Conservation (phyloP, 2,329 filamentous ascomycete species). For the Chrysoporthe puriensis region DNA sequence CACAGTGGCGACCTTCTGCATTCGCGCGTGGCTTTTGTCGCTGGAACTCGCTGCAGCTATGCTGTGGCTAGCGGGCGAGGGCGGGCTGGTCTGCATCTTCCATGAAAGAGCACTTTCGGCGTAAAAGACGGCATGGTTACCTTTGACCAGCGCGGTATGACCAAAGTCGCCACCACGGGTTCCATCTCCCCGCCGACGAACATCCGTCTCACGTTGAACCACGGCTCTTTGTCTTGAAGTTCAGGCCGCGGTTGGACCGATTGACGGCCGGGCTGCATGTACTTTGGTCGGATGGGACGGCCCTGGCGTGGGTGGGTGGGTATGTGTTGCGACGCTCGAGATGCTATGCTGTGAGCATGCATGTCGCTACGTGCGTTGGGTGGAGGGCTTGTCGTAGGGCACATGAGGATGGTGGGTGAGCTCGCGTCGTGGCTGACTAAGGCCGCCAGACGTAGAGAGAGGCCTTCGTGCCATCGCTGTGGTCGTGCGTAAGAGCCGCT, state of each 20-base stretch:
- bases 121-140: background rate
- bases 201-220: background rate
- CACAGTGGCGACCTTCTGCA: background rate
- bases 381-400: background rate
- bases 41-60: background rate
- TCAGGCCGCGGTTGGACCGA: background rate
- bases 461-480: background rate
- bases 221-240: background rate
- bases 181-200: background rate
- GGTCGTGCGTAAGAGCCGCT: background rate
- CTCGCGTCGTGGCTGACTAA: background rate
- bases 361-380: background rate
- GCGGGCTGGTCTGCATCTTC: background rate
- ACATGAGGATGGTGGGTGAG: background rate
- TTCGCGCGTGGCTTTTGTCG: background rate
- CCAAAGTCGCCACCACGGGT: background rate
- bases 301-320: background rate
- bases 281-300: background rate
- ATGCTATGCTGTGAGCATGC: background rate
- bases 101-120: background rate
- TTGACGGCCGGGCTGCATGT: background rate
- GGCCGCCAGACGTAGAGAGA: background rate
- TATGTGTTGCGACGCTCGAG: no score
- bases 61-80: background rate
- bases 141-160: background rate